phyloP scores from a whole-genome alignment of 2,329 filamentous ascomycete genomes.

The Ceratocystis diversiconidia region DNA sequence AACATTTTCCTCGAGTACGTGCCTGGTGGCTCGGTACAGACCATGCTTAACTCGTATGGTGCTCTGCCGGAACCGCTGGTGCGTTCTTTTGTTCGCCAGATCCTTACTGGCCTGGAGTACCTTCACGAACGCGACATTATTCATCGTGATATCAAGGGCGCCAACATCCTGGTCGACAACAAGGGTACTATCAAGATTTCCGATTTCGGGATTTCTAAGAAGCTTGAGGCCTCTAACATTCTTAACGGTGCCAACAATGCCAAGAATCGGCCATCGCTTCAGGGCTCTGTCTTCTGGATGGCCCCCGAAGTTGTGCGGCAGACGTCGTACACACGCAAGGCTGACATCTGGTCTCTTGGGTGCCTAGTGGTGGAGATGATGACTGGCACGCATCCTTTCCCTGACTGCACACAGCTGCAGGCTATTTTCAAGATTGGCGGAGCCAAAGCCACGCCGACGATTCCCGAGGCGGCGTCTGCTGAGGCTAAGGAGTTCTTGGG shows the following conservation, averaged over 20 bases:
- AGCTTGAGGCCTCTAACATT: constrained; percentile 81
- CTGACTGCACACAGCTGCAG: constrained; percentile 90
- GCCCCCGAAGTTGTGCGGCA: constrained; percentile 96
- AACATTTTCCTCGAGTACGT: constrained; percentile 99
- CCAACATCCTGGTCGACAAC: constrained; percentile 97
- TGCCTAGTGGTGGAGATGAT: constrained; percentile 99
- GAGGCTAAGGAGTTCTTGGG: constrained; percentile 74
- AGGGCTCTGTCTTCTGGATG: constrained; percentile 99
- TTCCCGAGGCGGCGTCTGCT: constrained; percentile 71
- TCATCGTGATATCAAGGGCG: constrained; percentile 96
- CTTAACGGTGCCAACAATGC: constrained; percentile 54
- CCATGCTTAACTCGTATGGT: constrained; percentile 97
- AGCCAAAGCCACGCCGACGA: constrained; percentile 70
- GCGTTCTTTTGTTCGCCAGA: constrained; percentile 92
- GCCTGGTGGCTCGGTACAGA: constrained; percentile 89
- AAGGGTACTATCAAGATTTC: constrained; percentile 98
- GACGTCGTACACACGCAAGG: constrained; percentile 94
- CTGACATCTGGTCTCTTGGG: constrained; percentile 95
- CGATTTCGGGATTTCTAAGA: constrained; percentile 97
- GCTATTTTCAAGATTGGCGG: constrained; percentile 98
- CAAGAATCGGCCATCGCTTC: constrained; percentile 63
- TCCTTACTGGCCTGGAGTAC: constrained; percentile 81
- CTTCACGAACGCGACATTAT: constrained; percentile 92
- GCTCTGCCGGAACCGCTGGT: constrained; percentile 86
- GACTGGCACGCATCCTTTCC: constrained; percentile 90